Conservation (phyloP, 176 grass and related monocot species). For the Eragrostis curvula region DNA sequence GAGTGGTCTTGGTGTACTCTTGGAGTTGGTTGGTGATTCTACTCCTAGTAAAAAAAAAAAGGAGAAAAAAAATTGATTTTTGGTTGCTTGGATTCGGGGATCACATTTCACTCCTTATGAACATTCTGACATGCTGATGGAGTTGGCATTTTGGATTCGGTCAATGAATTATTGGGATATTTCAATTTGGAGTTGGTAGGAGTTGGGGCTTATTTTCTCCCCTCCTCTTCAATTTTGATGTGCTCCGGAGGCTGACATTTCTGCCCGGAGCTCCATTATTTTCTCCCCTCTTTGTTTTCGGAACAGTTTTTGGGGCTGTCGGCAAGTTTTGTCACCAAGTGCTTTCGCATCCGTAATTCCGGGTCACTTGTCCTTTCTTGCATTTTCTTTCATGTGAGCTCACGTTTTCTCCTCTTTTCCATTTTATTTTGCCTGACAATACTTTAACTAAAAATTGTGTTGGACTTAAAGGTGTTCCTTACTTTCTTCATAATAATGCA, state of each 20-base stretch:
- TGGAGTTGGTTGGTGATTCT: constrained; percentile 25
- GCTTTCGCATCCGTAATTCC: constrained; percentile 36
- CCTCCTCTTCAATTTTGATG: constrained; percentile 37
- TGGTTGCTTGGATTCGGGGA: constrained; percentile 18
- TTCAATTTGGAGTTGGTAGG: constrained; percentile 28
- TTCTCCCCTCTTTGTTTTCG: constrained; percentile 28
- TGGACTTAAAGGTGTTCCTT: constrained; percentile 5
- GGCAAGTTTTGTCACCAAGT: constrained; percentile 48
- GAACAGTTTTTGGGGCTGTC: constrained; percentile 46
- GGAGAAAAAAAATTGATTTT: constrained; percentile 26
- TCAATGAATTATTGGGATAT: background rate
- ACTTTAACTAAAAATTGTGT: constrained; percentile 10
- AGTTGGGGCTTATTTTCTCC: background rate
- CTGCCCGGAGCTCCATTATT: constrained; percentile 27
- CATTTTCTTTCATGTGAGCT: constrained; percentile 46
- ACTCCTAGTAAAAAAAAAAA: background rate
- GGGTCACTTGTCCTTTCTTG: constrained; percentile 43
- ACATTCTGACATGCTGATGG: constrained; percentile 7
- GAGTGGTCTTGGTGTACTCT: constrained; percentile 6
- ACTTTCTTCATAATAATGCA: constrained; percentile 19
- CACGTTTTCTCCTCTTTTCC: constrained; percentile 21
- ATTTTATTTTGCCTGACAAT: constrained; percentile 29
- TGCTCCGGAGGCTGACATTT: constrained; percentile 44
- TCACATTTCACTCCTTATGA: constrained; percentile 19
- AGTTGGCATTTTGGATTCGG: constrained; percentile 46